A percentile compares a stretch with the other conserved stretches of the same genome.
Conservation (phyloP, 2,329 filamentous ascomycete species). For the Alternaria panax region DNA sequence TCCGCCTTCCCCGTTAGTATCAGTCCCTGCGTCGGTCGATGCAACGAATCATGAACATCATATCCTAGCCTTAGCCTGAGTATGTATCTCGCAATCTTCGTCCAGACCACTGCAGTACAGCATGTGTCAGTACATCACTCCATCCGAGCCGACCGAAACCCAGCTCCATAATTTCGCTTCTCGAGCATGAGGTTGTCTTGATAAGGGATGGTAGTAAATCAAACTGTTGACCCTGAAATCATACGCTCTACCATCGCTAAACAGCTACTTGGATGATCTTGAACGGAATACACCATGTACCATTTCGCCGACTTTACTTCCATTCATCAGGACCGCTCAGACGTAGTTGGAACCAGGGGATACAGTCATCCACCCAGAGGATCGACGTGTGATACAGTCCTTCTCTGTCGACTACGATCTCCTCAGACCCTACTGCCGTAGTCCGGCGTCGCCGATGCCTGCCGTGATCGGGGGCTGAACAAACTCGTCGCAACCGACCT, state of each 20-base stretch:
- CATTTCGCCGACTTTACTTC: background rate
- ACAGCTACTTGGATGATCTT: background rate
- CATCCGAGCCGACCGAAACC: background rate
- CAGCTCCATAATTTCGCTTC: background rate
- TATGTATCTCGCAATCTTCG: background rate
- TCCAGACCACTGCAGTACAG: background rate
- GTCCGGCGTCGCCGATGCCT: background rate
- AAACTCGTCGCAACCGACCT: background rate
- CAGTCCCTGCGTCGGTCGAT: conserved; percentile 2
- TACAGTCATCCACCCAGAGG: background rate
- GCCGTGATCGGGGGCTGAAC: background rate
- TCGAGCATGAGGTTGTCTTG: background rate
- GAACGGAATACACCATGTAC: background rate
- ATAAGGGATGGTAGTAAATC: background rate
- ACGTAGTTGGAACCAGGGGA: background rate
- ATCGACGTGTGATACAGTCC: background rate
- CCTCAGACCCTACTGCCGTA: background rate
- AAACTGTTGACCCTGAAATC: background rate
- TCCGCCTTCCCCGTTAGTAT: conserved; percentile 11
- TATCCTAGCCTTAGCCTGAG: background rate
- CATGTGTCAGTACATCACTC: background rate
- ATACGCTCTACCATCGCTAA: background rate
- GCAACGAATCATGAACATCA: conserved; percentile 17
- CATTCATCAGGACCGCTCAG: background rate
- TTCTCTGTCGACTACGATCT: background rate